A percentile compares a stretch with the other conserved stretches of the same genome.
These are phyloP conservation scores for Exutisphaerella laricina DNA, from an alignment of 2,329 filamentous ascomycete species.

Conservation along the genomic window DNA sequence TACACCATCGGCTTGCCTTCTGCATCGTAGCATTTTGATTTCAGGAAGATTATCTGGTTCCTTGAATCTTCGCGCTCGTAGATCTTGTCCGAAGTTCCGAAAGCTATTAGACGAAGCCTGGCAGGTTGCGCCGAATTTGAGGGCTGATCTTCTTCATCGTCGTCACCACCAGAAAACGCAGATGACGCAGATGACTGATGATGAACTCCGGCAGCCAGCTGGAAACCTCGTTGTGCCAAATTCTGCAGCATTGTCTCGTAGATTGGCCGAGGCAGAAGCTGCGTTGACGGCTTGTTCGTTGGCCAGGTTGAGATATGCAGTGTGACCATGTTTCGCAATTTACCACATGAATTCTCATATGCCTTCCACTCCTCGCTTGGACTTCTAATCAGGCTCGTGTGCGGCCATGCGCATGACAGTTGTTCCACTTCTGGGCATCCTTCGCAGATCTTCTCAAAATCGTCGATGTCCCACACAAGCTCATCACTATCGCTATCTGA, in stretches of 20 bases:
- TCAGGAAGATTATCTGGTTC: constrained; percentile 45
- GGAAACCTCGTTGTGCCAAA: constrained; percentile 25
- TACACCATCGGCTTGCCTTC: constrained; percentile 38
- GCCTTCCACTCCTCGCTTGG: constrained; percentile 40
- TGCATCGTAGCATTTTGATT: constrained; percentile 39
- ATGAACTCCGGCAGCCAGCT: constrained; percentile 18
- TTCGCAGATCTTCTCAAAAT: constrained; percentile 44
- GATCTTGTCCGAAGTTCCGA: constrained; percentile 43
- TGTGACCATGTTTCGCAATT: constrained; percentile 39
- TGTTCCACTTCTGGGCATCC: constrained; percentile 42
- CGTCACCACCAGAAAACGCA: constrained; percentile 5
- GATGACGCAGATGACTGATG: background rate
- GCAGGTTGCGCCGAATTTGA: constrained; percentile 9
- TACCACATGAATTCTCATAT: constrained; percentile 32
- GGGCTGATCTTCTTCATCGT: constrained; percentile 6
- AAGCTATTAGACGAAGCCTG: constrained; percentile 42
- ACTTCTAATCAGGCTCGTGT: constrained; percentile 39
- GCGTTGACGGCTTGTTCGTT: constrained; percentile 37
- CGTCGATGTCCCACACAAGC: constrained; percentile 39
- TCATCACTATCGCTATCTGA: constrained; percentile 36
- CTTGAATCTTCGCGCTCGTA: constrained; percentile 44
- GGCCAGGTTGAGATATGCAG: constrained; percentile 48
- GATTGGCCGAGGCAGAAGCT: constrained; percentile 39
- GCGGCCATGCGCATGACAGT: constrained; percentile 44
- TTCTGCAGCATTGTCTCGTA: constrained; percentile 42